Percentiles rank a stretch among this genome's conserved stretches.
Evolutionary conservation across 2,329 filamentous ascomycete genomes (phyloP).

Genomic region (Sarocladium brachiariae): DNA sequence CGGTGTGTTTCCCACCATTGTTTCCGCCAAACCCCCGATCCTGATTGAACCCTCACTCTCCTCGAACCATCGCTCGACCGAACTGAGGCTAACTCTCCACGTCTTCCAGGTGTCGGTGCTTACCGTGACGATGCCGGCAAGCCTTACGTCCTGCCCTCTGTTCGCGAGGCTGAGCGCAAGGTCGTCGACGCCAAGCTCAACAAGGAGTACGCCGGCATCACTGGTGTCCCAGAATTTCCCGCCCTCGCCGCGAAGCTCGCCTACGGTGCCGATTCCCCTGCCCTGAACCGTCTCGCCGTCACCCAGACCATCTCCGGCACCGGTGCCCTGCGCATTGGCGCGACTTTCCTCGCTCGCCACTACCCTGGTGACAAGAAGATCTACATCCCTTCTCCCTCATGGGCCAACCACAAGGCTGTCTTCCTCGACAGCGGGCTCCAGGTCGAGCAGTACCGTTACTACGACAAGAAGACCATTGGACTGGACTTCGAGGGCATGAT

Average conservation of each 20-base stretch:
- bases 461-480: conserved; percentile 97
- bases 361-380: conserved; percentile 90
- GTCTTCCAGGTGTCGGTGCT: conserved; percentile 73
- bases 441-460: conserved; percentile 96
- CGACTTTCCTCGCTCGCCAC: conserved; percentile 85
- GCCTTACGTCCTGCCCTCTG: conserved; percentile 94
- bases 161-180: conserved; percentile 81
- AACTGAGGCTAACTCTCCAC: neutral
- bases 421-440: conserved; percentile 88
- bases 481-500: conserved; percentile 95
- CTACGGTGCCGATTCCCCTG: conserved; percentile 74
- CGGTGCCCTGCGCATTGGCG: conserved; percentile 89
- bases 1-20: conserved; percentile 46
- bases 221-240: conserved; percentile 90
- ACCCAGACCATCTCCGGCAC: conserved; percentile 98
- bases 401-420: conserved; percentile 97
- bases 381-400: conserved; percentile 92
- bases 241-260: conserved; percentile 85
- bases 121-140: conserved; percentile 98
- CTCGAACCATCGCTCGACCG: too few species aligned
- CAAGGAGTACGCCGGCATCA: conserved; percentile 98
- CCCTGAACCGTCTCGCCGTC: conserved; percentile 75
- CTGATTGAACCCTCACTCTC: too few species aligned
- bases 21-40: too few species aligned
- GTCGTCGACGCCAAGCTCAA: conserved; percentile 71